These are phyloP conservation scores for Prunus dulcis DNA, from an alignment of 306 rosid species.

Conservation along the genomic window DNA sequence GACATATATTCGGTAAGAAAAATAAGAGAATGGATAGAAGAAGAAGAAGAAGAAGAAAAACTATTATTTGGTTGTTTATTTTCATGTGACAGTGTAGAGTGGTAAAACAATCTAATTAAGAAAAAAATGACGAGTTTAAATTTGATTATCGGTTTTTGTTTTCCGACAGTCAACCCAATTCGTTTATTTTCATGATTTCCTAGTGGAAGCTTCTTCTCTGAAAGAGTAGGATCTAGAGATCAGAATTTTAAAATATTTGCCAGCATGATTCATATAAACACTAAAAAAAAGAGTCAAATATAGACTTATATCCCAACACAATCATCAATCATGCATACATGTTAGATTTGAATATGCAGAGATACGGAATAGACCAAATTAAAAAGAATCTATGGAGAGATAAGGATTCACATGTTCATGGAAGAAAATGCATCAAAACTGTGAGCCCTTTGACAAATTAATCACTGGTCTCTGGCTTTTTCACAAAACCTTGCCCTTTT, in stretches of 20 bases:
- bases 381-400: background rate
- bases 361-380: background rate
- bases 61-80: no score
- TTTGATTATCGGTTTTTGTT: background rate
- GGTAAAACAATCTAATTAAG: no score
- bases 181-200: background rate
- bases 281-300: no score
- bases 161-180: background rate
- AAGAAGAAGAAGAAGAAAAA: background rate
- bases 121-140: no score
- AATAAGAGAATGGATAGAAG: background rate
- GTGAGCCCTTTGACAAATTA: background rate
- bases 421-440: background rate
- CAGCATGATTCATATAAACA: no score
- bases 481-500: background rate
- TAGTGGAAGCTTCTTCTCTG: background rate
- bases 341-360: background rate
- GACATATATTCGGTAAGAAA: no score
- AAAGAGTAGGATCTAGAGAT: background rate
- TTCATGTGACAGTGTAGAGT: no score
- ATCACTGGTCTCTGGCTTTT: background rate
- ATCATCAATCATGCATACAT: background rate
- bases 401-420: background rate
- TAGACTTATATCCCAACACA: background rate
- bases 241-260: background rate